phyloP scores from a whole-genome alignment of 2,329 filamentous ascomycete species.

The Colletotrichum navitas region DNA sequence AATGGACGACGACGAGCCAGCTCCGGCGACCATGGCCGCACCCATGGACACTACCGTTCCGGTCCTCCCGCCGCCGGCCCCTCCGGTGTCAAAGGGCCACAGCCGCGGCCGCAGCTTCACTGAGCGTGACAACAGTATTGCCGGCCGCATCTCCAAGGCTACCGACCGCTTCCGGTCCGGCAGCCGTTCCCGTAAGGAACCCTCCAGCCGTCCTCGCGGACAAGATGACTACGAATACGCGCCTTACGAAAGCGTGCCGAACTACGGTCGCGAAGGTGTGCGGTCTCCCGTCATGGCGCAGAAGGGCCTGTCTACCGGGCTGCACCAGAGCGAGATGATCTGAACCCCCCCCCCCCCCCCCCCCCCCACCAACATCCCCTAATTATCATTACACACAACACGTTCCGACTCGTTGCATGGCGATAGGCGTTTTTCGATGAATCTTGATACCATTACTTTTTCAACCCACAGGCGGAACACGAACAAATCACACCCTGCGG shows the following conservation, averaged over 20 bases:
- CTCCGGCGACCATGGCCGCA: constrained; percentile 47
- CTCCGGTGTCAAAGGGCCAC: constrained; percentile 60
- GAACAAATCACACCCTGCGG: constrained; percentile 4
- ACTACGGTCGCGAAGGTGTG: constrained; percentile 54
- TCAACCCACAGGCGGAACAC: constrained; percentile 7
- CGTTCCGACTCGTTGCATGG: constrained; percentile 53
- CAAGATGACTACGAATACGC: constrained; percentile 52
- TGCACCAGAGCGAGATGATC: constrained; percentile 69
- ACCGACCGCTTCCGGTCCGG: constrained; percentile 72
- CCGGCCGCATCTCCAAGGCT: constrained; percentile 67
- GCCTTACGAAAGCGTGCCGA: constrained; percentile 59
- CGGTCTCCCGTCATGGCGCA: constrained; percentile 48
- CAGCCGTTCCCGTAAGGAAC: constrained; percentile 66
- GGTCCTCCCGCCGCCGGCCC: constrained; percentile 60
- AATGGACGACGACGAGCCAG: constrained; percentile 69
- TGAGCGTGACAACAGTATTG: constrained; percentile 62
- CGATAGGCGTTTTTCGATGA: constrained; percentile 53
- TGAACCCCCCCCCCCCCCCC: constrained; percentile 47
- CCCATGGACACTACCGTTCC: constrained; percentile 60
- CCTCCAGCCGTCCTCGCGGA: constrained; percentile 55
- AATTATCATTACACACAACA: constrained; percentile 40
- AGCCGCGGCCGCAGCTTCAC: constrained; percentile 68
- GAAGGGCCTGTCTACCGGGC: constrained; percentile 61
- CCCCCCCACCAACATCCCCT: constrained; percentile 6
- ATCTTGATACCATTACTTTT: constrained; percentile 42